Percentiles rank a stretch among this genome's conserved stretches.
phyloP scores from a whole-genome alignment of 805 yeast species.

The Diddensiella caesifluorescens region DNA sequence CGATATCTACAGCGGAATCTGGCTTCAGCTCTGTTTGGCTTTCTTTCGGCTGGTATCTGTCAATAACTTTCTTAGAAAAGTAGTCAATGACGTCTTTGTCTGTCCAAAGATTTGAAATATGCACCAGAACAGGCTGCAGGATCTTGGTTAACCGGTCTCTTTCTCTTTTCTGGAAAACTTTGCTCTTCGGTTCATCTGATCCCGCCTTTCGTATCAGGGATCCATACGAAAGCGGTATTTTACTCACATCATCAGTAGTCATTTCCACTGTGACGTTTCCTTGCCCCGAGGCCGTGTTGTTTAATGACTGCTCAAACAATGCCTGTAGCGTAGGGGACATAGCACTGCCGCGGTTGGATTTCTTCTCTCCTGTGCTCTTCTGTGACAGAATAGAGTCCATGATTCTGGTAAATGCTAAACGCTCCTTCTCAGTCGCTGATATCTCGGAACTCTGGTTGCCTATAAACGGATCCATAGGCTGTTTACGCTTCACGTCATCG shows the following conservation, averaged over 20 bases:
- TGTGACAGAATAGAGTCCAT: conserved; percentile 19
- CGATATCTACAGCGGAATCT: conserved; percentile 4
- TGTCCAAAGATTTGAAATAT: conserved; percentile 22
- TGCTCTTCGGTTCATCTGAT: background rate
- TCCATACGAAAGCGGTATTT: conserved; percentile 18
- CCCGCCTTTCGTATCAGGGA: conserved; percentile 7
- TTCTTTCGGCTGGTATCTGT: too few species aligned
- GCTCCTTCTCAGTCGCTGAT: conserved; percentile 18
- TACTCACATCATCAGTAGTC: conserved; percentile 16
- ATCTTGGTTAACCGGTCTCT: background rate
- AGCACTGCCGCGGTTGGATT: conserved; percentile 1
- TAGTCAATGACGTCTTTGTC: conserved; percentile 26
- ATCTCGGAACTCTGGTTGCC: too few species aligned
- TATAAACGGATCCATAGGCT: too few species aligned
- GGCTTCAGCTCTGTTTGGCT: conserved; percentile 2
- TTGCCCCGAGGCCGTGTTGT: background rate
- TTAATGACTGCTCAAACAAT: conserved; percentile 17
- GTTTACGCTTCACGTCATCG: too few species aligned
- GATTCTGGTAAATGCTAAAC: conserved; percentile 18
- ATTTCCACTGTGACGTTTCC: conserved; percentile 15
- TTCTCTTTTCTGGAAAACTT: conserved; percentile 2
- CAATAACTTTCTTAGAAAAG: conserved; percentile 19
- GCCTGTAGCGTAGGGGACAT: conserved; percentile 16
- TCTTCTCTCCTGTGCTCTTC: conserved; percentile 5
- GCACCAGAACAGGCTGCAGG: conserved; percentile 19